phyloP scores from a whole-genome alignment of 345 rosid genomes.

The Salix udensis region DNA sequence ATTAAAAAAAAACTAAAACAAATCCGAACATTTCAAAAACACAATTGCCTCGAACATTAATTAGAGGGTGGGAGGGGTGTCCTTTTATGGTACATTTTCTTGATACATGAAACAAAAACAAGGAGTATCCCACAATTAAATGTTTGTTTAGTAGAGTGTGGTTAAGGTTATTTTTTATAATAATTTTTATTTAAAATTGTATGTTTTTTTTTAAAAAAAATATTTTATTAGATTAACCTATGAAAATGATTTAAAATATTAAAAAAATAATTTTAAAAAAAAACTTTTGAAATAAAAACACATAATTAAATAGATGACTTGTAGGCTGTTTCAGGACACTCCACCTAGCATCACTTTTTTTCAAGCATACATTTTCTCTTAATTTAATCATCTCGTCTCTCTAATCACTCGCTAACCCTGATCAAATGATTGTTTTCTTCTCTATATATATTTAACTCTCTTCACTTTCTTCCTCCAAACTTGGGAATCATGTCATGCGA shows the following conservation, averaged over 20 bases:
- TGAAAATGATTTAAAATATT: too few relatives aligned
- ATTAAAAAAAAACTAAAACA: too few relatives aligned
- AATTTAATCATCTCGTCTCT: neutral
- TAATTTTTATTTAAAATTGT: too few relatives aligned
- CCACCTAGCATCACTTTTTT: slow-evolving; percentile 15
- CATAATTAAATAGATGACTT: neutral
- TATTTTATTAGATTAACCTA: too few relatives aligned
- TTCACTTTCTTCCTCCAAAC: slow-evolving; percentile 13
- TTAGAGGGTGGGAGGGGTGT: neutral
- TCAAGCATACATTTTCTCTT: slow-evolving; percentile 4
- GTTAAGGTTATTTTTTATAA: too few relatives aligned
- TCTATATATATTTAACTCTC: slow-evolving; percentile 16
- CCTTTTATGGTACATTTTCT: neutral
- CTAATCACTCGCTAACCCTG: neutral
- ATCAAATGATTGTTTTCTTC: neutral
- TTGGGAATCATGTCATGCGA: slow-evolving; percentile 25
- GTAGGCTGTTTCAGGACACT: neutral
- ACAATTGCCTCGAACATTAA: neutral
- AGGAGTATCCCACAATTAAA: neutral
- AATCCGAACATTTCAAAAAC: too few relatives aligned
- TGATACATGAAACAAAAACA: slow-evolving; percentile 4
- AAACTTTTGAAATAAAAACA: too few relatives aligned
- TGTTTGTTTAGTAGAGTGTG: too few relatives aligned
- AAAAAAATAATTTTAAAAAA: too few relatives aligned
- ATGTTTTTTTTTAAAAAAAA: too few relatives aligned